Base-by-base conservation (phyloP, 495 filamentous ascomycete species). In the Chaetomidium leptoderma region DNA sequence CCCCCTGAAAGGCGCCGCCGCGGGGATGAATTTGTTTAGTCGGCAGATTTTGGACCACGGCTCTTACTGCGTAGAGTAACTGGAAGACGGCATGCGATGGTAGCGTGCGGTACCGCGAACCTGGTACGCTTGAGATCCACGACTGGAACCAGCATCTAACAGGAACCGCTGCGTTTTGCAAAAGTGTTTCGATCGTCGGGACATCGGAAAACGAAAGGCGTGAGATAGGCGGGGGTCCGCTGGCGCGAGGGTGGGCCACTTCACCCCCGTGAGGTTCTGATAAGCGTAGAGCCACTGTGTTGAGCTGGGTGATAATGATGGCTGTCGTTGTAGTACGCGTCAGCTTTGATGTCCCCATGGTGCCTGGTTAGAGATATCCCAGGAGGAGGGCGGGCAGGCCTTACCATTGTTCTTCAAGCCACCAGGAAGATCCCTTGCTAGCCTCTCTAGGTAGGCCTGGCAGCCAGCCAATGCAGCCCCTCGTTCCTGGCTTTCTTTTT, bases 61-160 rank as follows among this genome's bases (percentile, higher is more conserved):
- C 70, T 39, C 60, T 67, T 19, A 70, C 61, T 32, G 70, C 69
- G 53, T 76, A 68, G n/a, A 76, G 62, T 42, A 78, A 66, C 53
- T 76, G 74, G 8, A 65, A 67, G 16, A 65, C 61, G 17, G 65
- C 55, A 1, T 71, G 66, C 46, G 68, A 68, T 0, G 74, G 73
- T 17, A 76, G 58, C 44, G 66, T 59, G 58, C 68, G 71, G 63
- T 76, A 75, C 44, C 64, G 57, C 11, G 66, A 64, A 19, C 69
- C 62, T 0, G 74, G 72, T 11, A 77, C 63, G 9, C 66, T 61
- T 5, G 71, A 57, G 21, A 74, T 62, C 74, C 74, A 77, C 37
- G 53, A 49, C 26, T 72, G 70, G 60, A 76, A 72, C 74, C 74
- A 77, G 6, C 60, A 36, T 45, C 67, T 66, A 30, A 76, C 63